Base-by-base conservation (phyloP, 306 rosid species). In the Parietaria judaica region DNA sequence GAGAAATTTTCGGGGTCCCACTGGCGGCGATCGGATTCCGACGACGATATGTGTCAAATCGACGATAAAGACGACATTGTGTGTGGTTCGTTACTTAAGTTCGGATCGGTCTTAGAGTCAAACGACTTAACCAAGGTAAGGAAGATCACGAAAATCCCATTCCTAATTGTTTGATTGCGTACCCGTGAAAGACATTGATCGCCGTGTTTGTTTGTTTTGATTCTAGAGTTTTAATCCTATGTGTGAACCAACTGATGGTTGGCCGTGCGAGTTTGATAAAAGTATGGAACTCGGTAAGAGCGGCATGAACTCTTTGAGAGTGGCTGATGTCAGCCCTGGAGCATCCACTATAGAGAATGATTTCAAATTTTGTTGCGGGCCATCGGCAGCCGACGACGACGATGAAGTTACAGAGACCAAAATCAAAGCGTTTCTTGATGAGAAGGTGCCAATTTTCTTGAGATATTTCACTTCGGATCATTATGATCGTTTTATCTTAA, bases 351-450 rank as follows among this genome's bases (percentile, higher is more conserved):
- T 64, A 60, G 82, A 77, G 65, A 72, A 51, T 49, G 81, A 73
- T 17, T 80, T 82, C 66, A 66, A 83, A 54, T 83, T 79, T 78
- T 78, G 81, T 63, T 66, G 74, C 66, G 86, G 88, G 64, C 87
- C 84, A 67, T 44, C 66, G 49, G 80, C 71, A 23, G 81, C 63
- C 54, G 97, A 87, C 67, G 95, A 91, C 61, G 95, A 91, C 50
- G 96, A 87, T 65, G 97, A 91, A 71, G 87, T 91, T 51, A 85
- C 96, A 0, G 97, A 90, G 53, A 79, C 77, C 37, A 91, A 91
- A 78, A 91, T 91, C 69, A 81, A 84, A 85, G 89, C 84, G 70
- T 91, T 91, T 76, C 71, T 91, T 46, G 96, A 87, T 58, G 92
- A 75, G 36, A 91, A 87, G 96, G 96, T 91, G 65, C 66, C 55